These are phyloP conservation scores for Podospora conica DNA, from an alignment of 495 filamentous ascomycete genomes.

Conservation along the genomic window DNA sequence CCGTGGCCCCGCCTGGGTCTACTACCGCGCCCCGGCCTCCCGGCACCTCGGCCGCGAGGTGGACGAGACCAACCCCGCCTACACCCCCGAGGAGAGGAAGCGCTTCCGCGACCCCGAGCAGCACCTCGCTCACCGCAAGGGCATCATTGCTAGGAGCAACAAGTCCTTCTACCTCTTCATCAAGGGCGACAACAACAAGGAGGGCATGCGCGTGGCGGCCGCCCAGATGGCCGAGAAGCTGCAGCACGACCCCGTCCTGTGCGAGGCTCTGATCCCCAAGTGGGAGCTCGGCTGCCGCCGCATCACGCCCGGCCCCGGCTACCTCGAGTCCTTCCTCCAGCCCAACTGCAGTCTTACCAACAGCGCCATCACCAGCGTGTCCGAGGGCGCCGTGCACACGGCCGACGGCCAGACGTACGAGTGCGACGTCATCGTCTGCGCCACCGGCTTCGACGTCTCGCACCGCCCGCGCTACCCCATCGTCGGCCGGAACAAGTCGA, in stretches of 20 bases:
- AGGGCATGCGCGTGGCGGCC: slow-evolving; percentile 19
- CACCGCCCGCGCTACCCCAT: slow-evolving; percentile 51
- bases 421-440: slow-evolving; percentile 43
- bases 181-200: slow-evolving; percentile 31
- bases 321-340: slow-evolving; percentile 52
- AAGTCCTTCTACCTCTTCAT: slow-evolving; percentile 35
- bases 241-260: slow-evolving; percentile 23
- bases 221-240: slow-evolving; percentile 36
- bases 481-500: slow-evolving; percentile 39
- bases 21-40: slow-evolving; percentile 31
- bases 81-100: slow-evolving; percentile 26
- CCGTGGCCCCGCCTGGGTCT: slow-evolving; percentile 55
- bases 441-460: slow-evolving; percentile 52
- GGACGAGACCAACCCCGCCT: slow-evolving; percentile 9
- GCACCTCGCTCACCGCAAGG: slow-evolving; percentile 23
- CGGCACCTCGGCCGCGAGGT: slow-evolving; percentile 29
- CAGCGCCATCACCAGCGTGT: slow-evolving; percentile 43
- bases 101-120: slow-evolving; percentile 27
- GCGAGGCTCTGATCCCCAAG: slow-evolving; percentile 44
- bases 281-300: slow-evolving; percentile 57
- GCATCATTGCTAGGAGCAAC: slow-evolving; percentile 29
- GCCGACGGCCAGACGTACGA: slow-evolving; percentile 39
- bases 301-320: slow-evolving; percentile 54
- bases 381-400: slow-evolving; percentile 41
- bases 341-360: slow-evolving; percentile 49